These are phyloP conservation scores for Calonectria honghensis DNA, from an alignment of 2,329 filamentous ascomycete species.

Conservation along the genomic window DNA sequence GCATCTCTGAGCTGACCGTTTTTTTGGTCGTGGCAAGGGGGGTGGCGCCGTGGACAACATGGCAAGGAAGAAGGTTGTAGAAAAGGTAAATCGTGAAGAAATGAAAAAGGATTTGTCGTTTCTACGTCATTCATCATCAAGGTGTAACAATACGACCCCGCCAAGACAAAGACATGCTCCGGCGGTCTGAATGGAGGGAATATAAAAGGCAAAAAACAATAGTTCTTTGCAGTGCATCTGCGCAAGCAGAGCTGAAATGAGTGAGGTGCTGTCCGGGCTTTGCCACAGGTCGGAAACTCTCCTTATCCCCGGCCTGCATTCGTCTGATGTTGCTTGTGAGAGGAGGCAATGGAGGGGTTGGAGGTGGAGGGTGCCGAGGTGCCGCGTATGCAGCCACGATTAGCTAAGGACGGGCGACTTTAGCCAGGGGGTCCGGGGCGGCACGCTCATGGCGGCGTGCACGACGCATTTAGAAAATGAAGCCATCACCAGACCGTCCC, in stretches of 20 bases:
- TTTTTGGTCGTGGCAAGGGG: neutral
- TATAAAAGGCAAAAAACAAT: constrained; percentile 22
- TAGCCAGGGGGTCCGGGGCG: constrained; percentile 17
- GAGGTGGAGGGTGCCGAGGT: constrained; percentile 32
- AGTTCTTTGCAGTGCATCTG: constrained; percentile 8
- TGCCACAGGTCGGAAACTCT: constrained; percentile 17
- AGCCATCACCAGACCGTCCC: constrained; percentile 38
- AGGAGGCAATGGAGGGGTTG: neutral
- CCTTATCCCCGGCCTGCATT: neutral
- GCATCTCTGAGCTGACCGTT: neutral
- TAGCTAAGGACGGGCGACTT: constrained; percentile 3
- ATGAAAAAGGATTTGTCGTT: constrained; percentile 13
- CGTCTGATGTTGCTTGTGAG: constrained; percentile 3
- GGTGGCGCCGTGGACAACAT: neutral
- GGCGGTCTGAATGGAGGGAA: constrained; percentile 11
- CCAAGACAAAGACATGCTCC: constrained; percentile 8
- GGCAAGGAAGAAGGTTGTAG: neutral
- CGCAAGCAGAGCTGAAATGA: neutral
- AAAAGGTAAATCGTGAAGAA: neutral
- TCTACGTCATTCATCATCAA: constrained; percentile 34
- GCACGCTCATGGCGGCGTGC: neutral
- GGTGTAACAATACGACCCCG: constrained; percentile 28
- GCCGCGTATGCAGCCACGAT: constrained; percentile 25
- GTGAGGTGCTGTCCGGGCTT: neutral
- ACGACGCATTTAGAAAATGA: constrained; percentile 22